phyloP scores from a whole-genome alignment of 2,329 filamentous ascomycete species.

The Colletotrichum paranaense region DNA sequence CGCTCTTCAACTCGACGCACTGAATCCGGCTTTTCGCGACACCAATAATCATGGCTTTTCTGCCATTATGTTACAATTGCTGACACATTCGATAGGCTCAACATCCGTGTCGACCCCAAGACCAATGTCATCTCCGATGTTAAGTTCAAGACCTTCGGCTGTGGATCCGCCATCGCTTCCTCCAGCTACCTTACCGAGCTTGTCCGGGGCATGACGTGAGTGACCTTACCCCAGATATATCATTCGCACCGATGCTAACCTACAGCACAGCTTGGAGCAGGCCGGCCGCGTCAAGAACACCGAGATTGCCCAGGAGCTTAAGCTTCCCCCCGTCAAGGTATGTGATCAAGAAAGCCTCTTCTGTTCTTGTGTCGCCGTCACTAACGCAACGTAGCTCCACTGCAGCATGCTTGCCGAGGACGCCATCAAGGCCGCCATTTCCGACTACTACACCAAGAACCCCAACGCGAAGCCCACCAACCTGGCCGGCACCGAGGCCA shows the following conservation, averaged over 20 bases:
- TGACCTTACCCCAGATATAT: neutral
- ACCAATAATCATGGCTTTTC: neutral
- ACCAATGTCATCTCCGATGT: conserved; percentile 92
- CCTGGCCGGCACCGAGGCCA: conserved; percentile 78
- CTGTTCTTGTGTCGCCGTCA: neutral
- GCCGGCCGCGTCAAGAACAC: conserved; percentile 94
- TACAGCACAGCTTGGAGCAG: conserved; percentile 74
- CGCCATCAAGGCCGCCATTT: conserved; percentile 90
- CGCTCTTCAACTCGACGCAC: too few relatives aligned
- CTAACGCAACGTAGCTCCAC: conserved; percentile 71
- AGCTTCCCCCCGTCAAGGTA: conserved; percentile 89
- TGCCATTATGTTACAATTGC: neutral
- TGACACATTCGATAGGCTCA: conserved; percentile 56
- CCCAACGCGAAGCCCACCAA: conserved; percentile 78
- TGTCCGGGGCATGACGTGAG: conserved; percentile 87
- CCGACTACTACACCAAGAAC: conserved; percentile 92
- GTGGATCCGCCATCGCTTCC: conserved; percentile 92
- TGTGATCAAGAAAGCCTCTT: neutral
- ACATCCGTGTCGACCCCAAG: conserved; percentile 89
- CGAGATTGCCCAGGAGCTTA: conserved; percentile 97
- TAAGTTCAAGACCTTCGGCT: conserved; percentile 98
- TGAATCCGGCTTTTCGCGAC: neutral
- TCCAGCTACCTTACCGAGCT: conserved; percentile 97
- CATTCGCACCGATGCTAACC: neutral
- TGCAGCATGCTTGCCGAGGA: conserved; percentile 94